phyloP scores from a whole-genome alignment of 1,139 yeast species.

The Debaryomyces nepalensis region DNA sequence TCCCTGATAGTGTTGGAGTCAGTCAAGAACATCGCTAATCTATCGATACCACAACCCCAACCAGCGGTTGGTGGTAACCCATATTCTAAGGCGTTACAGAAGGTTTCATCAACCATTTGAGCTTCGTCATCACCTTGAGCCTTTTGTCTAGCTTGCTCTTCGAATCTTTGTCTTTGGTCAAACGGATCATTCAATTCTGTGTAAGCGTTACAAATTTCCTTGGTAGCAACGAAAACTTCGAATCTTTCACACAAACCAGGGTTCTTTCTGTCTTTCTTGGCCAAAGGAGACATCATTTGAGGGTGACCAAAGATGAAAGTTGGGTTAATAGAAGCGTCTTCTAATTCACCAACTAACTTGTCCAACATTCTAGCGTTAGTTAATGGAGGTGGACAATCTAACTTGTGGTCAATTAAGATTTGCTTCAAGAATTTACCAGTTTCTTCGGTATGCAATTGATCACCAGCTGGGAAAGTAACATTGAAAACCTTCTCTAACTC shows the following conservation, averaged over 20 bases:
- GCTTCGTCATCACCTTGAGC: slow-evolving; percentile 99
- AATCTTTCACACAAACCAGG: slow-evolving; percentile 98
- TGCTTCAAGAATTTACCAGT: slow-evolving; percentile 89
- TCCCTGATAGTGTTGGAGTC: slow-evolving; percentile 97
- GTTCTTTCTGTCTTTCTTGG: slow-evolving; percentile 88
- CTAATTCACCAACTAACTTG: slow-evolving; percentile 93
- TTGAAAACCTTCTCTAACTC: slow-evolving; percentile 86
- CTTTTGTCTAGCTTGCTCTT: slow-evolving; percentile 98
- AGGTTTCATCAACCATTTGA: slow-evolving; percentile 92
- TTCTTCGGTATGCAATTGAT: slow-evolving; percentile 90
- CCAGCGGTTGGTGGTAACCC: slow-evolving; percentile 99
- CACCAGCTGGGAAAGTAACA: slow-evolving; percentile 95
- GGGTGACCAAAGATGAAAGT: slow-evolving; percentile 99
- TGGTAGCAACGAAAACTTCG: slow-evolving; percentile 97
- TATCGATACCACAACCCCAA: slow-evolving; percentile 99
- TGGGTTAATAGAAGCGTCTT: slow-evolving; percentile 93
- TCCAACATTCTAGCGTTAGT: slow-evolving; percentile 99
- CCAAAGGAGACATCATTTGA: slow-evolving; percentile 99
- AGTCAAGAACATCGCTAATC: slow-evolving; percentile 97
- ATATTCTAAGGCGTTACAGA: slow-evolving; percentile 96
- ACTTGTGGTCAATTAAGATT: slow-evolving; percentile 74
- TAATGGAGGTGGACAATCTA: slow-evolving; percentile 95
- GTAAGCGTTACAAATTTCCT: slow-evolving; percentile 97
- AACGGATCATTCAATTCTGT: slow-evolving; percentile 99
- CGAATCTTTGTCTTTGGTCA: slow-evolving; percentile 96